These are phyloP conservation scores for Sanghuangporus baumii DNA, from an alignment of 1,284 basidiomycete genomes.

Conservation along the genomic window DNA sequence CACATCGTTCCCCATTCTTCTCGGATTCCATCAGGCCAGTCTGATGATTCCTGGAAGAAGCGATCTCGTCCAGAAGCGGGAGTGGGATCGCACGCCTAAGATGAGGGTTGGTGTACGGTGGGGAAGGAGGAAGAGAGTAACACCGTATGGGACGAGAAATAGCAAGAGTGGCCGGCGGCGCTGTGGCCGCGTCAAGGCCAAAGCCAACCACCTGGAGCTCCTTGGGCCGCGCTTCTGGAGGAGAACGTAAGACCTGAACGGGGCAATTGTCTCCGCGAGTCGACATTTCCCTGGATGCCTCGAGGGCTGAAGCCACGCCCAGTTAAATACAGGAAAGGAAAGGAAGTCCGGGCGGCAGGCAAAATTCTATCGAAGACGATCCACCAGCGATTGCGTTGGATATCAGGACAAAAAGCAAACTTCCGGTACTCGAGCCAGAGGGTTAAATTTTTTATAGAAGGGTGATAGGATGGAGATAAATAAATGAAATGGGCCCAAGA, in stretches of 20 bases:
- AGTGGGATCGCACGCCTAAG: conserved; percentile 14
- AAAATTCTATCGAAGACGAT: background rate
- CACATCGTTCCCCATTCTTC: background rate
- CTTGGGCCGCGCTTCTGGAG: background rate
- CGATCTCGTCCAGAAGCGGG: background rate
- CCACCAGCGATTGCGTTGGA: conserved; percentile 6
- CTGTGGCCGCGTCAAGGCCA: conserved; percentile 2
- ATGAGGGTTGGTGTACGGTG: conserved; percentile 16
- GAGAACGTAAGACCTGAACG: conserved; percentile 1
- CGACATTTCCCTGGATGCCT: conserved; percentile 11
- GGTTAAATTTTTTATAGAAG: background rate
- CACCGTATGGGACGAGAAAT: background rate
- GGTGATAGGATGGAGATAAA: background rate
- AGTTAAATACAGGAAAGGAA: background rate
- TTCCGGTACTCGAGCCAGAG: background rate
- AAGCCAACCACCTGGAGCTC: conserved; percentile 3
- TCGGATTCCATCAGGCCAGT: background rate
- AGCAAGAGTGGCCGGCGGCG: background rate
- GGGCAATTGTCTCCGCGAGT: background rate
- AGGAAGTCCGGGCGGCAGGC: background rate
- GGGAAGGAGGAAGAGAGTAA: conserved; percentile 14
- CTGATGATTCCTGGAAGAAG: background rate
- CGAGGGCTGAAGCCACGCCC: conserved; percentile 2
- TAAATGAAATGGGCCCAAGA: background rate
- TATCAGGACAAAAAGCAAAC: background rate